Conservation (phyloP, 2,329 filamentous ascomycete species). For the Cercospora janseana region DNA sequence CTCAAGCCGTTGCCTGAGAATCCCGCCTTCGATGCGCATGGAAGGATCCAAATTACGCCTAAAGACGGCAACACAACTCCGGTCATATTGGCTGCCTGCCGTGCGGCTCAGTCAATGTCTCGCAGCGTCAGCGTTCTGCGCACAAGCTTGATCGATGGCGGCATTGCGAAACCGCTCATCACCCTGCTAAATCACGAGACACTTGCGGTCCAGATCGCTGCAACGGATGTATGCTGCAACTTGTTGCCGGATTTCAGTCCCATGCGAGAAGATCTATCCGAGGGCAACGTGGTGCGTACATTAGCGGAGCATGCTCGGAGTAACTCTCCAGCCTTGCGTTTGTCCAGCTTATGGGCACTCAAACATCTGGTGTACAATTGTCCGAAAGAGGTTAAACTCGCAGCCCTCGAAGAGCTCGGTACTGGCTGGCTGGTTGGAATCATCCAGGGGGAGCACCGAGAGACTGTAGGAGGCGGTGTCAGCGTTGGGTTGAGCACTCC, state of each 20-base stretch:
- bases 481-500: slow-evolving; percentile 43
- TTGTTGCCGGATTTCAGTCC: slow-evolving; percentile 85
- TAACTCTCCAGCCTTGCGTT: slow-evolving; percentile 70
- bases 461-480: slow-evolving; percentile 49
- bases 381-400: slow-evolving; percentile 69
- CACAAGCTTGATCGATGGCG: slow-evolving; percentile 83
- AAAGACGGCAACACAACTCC: slow-evolving; percentile 73
- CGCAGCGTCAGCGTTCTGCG: slow-evolving; percentile 80
- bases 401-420: slow-evolving; percentile 72
- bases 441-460: slow-evolving; percentile 59
- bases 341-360: slow-evolving; percentile 88
- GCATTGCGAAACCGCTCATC: slow-evolving; percentile 74
- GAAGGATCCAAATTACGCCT: slow-evolving; percentile 38
- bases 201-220: slow-evolving; percentile 78
- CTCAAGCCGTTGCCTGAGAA: slow-evolving; percentile 58
- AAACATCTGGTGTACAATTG: slow-evolving; percentile 82
- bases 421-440: slow-evolving; percentile 78
- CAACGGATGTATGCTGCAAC: slow-evolving; percentile 81
- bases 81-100: slow-evolving; percentile 82
- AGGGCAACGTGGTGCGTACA: slow-evolving; percentile 69
- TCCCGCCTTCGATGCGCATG: slow-evolving; percentile 28
- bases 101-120: slow-evolving; percentile 75
- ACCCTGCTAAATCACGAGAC: slow-evolving; percentile 71
- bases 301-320: slow-evolving; percentile 84
- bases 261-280: slow-evolving; percentile 76